phyloP scores from a whole-genome alignment of 1,284 basidiomycete genomes.

The Mycena citricolor region DNA sequence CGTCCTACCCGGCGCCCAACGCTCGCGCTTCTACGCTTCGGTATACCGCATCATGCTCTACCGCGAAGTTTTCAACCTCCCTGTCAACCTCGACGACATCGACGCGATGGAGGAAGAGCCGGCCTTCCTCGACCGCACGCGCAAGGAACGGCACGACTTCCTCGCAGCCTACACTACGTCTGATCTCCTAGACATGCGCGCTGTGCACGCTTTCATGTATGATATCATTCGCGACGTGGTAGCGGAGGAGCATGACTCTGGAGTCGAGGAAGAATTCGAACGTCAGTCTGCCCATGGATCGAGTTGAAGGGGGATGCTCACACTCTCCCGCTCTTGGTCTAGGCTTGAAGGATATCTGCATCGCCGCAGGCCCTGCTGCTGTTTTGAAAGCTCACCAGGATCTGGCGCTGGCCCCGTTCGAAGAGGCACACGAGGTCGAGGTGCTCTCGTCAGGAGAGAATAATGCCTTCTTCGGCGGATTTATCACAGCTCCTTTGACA shows the following conservation, averaged over 20 bases:
- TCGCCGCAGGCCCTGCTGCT: constrained; percentile 13
- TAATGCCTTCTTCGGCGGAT: constrained; percentile 15
- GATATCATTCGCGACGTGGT: constrained; percentile 9
- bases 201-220: constrained; percentile 10
- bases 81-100: constrained; percentile 21
- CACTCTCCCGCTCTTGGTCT: no score
- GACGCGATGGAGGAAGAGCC: constrained; percentile 18
- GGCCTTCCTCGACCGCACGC: constrained; percentile 3
- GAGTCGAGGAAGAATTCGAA: constrained; percentile 3
- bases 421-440: constrained; percentile 13
- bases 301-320: not conserved
- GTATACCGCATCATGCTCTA: constrained; percentile 22
- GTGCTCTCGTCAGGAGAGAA: constrained; percentile 15
- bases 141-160: not conserved
- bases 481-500: constrained; percentile 6
- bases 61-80: constrained; percentile 20
- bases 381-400: constrained; percentile 7
- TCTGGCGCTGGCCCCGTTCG: constrained; percentile 1
- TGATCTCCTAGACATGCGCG: constrained; percentile 9
- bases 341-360: constrained; percentile 16
- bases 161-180: constrained; percentile 8
- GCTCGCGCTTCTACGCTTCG: constrained; percentile 12
- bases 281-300: not conserved
- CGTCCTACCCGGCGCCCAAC: constrained; percentile 8
- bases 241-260: no score